Evolutionary conservation across 768 basidiomycete genomes (phyloP).

Genomic region (Boletus reticuloceps): DNA sequence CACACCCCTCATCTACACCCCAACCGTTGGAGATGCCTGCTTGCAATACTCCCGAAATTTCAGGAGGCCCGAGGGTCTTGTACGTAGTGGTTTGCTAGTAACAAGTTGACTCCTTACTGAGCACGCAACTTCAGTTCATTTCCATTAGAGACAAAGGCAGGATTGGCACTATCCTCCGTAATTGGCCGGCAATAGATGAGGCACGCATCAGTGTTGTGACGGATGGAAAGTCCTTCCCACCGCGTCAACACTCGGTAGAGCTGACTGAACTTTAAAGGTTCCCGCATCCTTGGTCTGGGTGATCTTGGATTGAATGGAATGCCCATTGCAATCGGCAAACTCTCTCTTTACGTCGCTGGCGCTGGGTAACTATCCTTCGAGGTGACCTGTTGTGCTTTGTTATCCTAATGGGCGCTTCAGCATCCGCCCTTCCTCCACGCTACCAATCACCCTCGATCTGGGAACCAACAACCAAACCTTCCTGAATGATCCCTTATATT

Average conservation of each 20-base stretch:
- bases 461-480: constrained; percentile 83
- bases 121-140: constrained; percentile 50
- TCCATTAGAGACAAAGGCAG: constrained; percentile 83
- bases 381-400: neutral
- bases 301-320: constrained; percentile 82
- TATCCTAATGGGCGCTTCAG: constrained; percentile 33
- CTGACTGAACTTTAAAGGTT: constrained; percentile 43
- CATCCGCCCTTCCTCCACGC: constrained; percentile 71
- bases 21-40: constrained; percentile 90
- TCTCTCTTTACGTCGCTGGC: constrained; percentile 86
- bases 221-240: constrained; percentile 53
- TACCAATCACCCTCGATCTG: constrained; percentile 85
- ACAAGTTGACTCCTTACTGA: constrained; percentile 1
- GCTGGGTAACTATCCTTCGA: constrained; percentile 59
- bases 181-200: constrained; percentile 70
- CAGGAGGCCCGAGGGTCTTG: constrained; percentile 69
- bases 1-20: constrained; percentile 86
- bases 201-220: constrained; percentile 93
- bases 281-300: constrained; percentile 86
- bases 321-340: constrained; percentile 90
- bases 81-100: constrained; percentile 31
- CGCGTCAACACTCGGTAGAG: neutral
- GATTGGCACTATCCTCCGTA: constrained; percentile 63
- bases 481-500: constrained; percentile 85
- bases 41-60: constrained; percentile 79